Evolutionary conservation across 768 basidiomycete genomes (phyloP).

Genomic region (Suillus luteus): DNA sequence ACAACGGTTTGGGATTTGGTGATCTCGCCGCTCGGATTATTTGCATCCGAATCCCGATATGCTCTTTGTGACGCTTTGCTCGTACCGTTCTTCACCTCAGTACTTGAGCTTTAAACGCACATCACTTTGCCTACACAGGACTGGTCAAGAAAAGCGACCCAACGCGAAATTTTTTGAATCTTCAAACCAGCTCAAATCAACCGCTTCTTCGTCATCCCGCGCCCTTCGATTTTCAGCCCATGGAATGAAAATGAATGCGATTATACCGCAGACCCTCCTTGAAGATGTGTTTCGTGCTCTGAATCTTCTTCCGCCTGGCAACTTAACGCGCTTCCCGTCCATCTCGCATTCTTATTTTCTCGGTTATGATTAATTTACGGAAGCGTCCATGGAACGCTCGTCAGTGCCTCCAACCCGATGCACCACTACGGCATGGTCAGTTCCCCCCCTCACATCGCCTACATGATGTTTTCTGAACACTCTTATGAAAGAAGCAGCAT

Average conservation of each 20-base stretch:
- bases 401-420: not conserved
- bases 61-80: no score
- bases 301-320: slow-evolving; percentile 26
- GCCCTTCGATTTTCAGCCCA: slow-evolving; percentile 47
- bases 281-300: slow-evolving; percentile 64
- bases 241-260: slow-evolving; percentile 78
- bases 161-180: not conserved
- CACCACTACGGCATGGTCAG: not conserved
- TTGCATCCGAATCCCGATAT: not conserved
- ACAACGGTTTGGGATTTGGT: no score
- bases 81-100: no score
- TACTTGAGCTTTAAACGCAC: no score
- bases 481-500: not conserved
- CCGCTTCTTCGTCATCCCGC: not conserved
- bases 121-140: not conserved
- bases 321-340: no score
- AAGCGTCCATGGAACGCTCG: slow-evolving; percentile 21
- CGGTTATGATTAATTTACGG: slow-evolving; percentile 3
- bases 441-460: not conserved
- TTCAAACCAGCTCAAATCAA: not conserved
- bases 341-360: no score
- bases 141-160: not conserved
- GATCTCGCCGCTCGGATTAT: no score
- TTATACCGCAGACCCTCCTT: slow-evolving; percentile 78
- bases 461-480: not conserved